A percentile compares a stretch with the other conserved stretches of the same genome.
phyloP scores from a whole-genome alignment of 2,329 filamentous ascomycete genomes.

The Diplodia intermedia region DNA sequence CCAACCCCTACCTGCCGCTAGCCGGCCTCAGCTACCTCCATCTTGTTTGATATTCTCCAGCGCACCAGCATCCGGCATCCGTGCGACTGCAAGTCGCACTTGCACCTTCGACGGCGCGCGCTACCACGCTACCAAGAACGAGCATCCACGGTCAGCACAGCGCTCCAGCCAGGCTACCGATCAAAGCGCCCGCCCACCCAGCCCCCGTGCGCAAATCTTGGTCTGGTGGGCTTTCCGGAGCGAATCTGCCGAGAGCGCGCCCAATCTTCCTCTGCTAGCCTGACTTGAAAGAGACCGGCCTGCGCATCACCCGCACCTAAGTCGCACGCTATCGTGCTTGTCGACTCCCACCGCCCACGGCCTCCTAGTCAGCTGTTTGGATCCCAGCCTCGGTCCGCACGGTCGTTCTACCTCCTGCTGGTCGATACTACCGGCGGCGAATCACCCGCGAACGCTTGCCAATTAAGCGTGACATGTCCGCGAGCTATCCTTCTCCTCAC shows the following conservation, averaged over 20 bases:
- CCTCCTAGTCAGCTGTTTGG: slow-evolving; percentile 39
- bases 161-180: slow-evolving; percentile 29
- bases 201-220: slow-evolving; percentile 26
- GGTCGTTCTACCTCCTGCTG: slow-evolving; percentile 34
- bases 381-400: slow-evolving; percentile 36
- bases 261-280: slow-evolving; percentile 44
- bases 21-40: slow-evolving; percentile 38
- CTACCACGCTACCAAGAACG: slow-evolving; percentile 27
- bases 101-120: slow-evolving; percentile 30
- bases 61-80: slow-evolving; percentile 31
- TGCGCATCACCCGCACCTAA: slow-evolving; percentile 59
- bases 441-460: slow-evolving; percentile 47
- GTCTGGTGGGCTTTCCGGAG: slow-evolving; percentile 38
- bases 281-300: slow-evolving; percentile 48
- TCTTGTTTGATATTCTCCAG: slow-evolving; percentile 36
- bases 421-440: slow-evolving; percentile 42
- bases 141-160: slow-evolving; percentile 21
- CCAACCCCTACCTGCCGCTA: slow-evolving; percentile 43
- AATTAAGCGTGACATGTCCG: slow-evolving; percentile 56
- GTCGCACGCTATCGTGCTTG: slow-evolving; percentile 52
- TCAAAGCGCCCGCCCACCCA: slow-evolving; percentile 31
- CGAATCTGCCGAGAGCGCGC: slow-evolving; percentile 47
- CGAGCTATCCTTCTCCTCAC: slow-evolving; percentile 53
- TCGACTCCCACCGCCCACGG: slow-evolving; percentile 46
- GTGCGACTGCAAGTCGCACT: slow-evolving; percentile 32